Base-by-base conservation (phyloP, 2,329 filamentous ascomycete species). In the Cryphonectria carpinicola region DNA sequence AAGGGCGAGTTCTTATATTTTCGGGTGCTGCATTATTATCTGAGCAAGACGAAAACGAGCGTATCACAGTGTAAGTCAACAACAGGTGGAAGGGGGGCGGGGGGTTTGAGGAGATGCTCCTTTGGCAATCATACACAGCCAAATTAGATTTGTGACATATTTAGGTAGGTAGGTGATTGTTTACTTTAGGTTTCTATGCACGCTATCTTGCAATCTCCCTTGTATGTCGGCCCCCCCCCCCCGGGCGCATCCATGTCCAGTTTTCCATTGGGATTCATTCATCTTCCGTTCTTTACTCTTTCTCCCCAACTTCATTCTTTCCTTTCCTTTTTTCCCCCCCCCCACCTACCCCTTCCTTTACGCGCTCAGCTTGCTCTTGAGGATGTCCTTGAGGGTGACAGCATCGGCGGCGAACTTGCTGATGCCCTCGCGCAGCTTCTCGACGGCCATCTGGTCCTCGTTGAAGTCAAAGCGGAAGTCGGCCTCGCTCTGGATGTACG, bases 351-450 rank as follows among this genome's bases (percentile, higher is more conserved):
- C 28, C 7, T 5, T 14, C 65, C 22, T 43, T 81, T 85, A 85
- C 73, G 82, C 81, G 69, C 75, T 68, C 78, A 98, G 88, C 93
- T 98, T 98, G 84, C 90, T 84, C 88, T 92, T 92, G 80, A 99
- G 88, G 79, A 97, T 95, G 75, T 89, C 88, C 92, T 98, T 98
- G 78, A 99, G 91, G 72, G 94, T 97, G 76, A 95, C 86, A 76
- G 96, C 95, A 80, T 99, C 96, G 77, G 96, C 96, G 71, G 96
- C 95, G 80, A 99, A 99, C 87, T 98, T 98, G 88, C 93, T 97
- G 88, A 99, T 99, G 85, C 96, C 96, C 86, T 99, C 96, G 74
- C 95, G 93, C 78, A 99, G 91, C 92, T 99, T 99, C 92, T 98
- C 95, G 76, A 97, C 94, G 74, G 93, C 96, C 96, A 99, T 99